Conservation (phyloP, 441 rosid genomes). For the Biscutella laevigata region DNA sequence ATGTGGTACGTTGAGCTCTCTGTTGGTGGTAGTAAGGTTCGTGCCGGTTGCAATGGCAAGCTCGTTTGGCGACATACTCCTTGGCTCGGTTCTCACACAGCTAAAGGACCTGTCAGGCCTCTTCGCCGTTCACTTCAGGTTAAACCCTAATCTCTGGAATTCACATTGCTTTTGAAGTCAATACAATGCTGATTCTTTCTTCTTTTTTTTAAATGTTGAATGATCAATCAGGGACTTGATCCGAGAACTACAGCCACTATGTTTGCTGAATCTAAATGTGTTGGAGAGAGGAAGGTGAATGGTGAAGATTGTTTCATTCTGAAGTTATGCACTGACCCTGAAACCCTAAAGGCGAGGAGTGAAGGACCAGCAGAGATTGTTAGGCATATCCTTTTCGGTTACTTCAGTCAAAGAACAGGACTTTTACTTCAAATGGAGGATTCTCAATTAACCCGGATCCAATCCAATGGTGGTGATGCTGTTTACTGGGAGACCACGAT, state of each 20-base stretch:
- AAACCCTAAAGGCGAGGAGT: constrained; percentile 64
- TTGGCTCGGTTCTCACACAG: constrained; percentile 87
- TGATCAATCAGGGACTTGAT: constrained; percentile 57
- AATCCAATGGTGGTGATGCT: constrained; percentile 71
- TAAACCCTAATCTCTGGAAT: neutral
- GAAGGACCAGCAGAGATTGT: constrained; percentile 91
- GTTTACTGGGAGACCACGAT: constrained; percentile 90
- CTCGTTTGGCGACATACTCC: constrained; percentile 96
- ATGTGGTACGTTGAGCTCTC: constrained; percentile 97
- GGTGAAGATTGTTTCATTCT: constrained; percentile 91
- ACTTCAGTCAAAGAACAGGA: constrained; percentile 89
- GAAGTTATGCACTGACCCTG: constrained; percentile 66
- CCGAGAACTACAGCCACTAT: constrained; percentile 73
- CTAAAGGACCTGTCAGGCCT: constrained; percentile 91
- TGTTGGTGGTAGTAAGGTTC: constrained; percentile 78
- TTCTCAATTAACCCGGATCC: constrained; percentile 81
- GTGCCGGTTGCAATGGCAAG: constrained; percentile 91
- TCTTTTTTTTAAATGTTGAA: neutral
- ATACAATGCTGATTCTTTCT: neutral
- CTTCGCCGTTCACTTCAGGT: constrained; percentile 97
- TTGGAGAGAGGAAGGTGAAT: constrained; percentile 68
- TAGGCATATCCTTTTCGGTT: constrained; percentile 80
- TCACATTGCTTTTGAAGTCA: neutral
- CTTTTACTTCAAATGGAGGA: constrained; percentile 81
- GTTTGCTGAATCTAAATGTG: constrained; percentile 71